Base-by-base conservation (phyloP, 2,329 filamentous ascomycete genomes). In the Paecilomyces niveus region DNA sequence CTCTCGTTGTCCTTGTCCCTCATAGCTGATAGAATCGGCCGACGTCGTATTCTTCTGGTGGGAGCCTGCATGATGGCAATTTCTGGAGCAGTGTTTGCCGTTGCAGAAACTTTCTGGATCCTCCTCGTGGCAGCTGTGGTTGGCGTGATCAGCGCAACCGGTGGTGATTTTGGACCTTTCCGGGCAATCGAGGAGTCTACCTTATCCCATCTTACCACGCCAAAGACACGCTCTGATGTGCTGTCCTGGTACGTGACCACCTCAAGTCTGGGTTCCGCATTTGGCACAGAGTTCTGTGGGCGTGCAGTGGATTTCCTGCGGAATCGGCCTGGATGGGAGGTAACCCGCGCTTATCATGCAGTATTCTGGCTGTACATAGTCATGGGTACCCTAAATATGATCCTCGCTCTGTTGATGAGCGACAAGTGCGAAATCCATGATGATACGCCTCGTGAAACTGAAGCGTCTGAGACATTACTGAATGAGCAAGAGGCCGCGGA, bases 321-420 rank as follows among this genome's bases (percentile, higher is more conserved):
- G 32, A 64, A 62, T 8, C 68, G 68, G 26, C 71, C 80, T 5
- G 79, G 78, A 2, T 84, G 82, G 83, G 70, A 75, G 8, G 67
- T 81, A 57, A 66, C 78, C 18, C 73, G 78, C 54, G 78, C 82
- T 0, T 87, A 86, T 60, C 84, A 86, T 62, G 74, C 76, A 2
- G 76, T 83, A 6, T 87, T 85, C 64, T 81, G 80, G 76, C 67
- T 83, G n/a, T 87, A 86, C 60, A 75, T 80, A 2, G 65, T 74
- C 3, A 85, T 84, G 80, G 84, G 84, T 0, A 31, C 74, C 0
- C 64, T 82, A 3, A 85, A 84, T 62, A 73, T 83, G 24, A 54
- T 73, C 1, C 69, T 82, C 18, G 75, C 79, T 0, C 61, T 79
- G 68, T 45, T 18, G 7, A 45, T 45, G 39, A 45, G 39, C n/a